Evolutionary conservation across 2,329 filamentous ascomycete species (phyloP), one percentile per base, ranked within the genome.

Genomic region (Botrytis porri): DNA sequence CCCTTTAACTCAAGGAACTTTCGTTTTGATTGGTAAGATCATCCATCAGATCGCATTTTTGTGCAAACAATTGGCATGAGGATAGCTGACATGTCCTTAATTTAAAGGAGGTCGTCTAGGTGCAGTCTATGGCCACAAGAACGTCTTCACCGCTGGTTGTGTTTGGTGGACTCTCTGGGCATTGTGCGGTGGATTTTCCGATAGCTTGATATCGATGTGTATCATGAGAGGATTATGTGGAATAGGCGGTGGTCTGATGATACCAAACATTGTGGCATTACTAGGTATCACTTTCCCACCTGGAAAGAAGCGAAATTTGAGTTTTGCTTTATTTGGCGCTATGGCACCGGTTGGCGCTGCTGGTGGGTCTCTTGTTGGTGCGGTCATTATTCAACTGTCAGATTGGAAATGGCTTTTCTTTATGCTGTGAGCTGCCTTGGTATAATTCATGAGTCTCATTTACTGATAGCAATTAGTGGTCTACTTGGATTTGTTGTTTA

Each of bases 201-300:
- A 79, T 2, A 82, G 80, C 1, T 83, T 84, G 61, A 80, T 84
- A 7, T 77, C 82, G 0, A 85, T 87, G 73, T 80, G 84, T 41
- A 79, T 82, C 2, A 79, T 84, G 66, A 82, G 86, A 2, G 86
- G 83, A 3, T 76, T 88, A 4, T 82, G 82, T 0, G 86, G 87
- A 1, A 81, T 86, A 10, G 86, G 86, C 0, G 86, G 84, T 5
- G 85, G 83, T 0, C 79, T 86, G 12, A 80, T 87, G 39, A 83
- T 86, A 80, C 85, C 86, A 0, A 88, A 87, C 73, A 83, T 84
- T 0, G 83, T 88, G 0, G 85, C 85, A 1, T 81, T 86, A 71
- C 81, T 88, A 43, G 82, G 81, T 0, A 84, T 82, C 43, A 85
- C 83, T 48, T 82, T 85, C 16, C 85, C 85, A 0, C 85, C 86